Conservation (phyloP, 345 rosid species). For the Reutealis trisperma region DNA sequence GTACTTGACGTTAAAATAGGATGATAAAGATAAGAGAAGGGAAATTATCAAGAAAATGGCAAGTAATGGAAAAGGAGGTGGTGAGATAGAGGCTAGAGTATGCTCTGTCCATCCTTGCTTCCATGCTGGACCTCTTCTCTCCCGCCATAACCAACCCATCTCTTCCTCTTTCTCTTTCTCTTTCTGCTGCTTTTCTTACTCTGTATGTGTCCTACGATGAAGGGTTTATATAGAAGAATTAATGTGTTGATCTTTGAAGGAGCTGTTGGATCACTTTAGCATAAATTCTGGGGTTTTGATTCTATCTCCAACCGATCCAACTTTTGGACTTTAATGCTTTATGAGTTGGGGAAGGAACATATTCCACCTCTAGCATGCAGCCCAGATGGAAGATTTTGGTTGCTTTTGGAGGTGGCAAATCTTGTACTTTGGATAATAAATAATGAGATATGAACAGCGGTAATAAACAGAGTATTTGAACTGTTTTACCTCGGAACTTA, state of each 20-base stretch:
- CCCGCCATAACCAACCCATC: conserved; percentile 60
- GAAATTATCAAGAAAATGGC: conserved; percentile 53
- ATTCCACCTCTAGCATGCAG: conserved; percentile 3
- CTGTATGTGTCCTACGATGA: neutral
- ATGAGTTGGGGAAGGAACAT: conserved; percentile 14
- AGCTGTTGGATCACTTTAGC: conserved; percentile 34
- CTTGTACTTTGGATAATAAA: too few species aligned
- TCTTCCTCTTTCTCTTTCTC: conserved; percentile 17
- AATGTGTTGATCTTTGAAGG: neutral
- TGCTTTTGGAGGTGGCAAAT: neutral
- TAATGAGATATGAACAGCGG: too few species aligned
- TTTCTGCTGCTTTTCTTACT: neutral
- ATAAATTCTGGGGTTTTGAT: conserved; percentile 41
- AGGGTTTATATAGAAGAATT: neutral
- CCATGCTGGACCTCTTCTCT: conserved; percentile 69
- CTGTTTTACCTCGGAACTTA: too few species aligned
- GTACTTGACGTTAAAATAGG: conserved; percentile 49
- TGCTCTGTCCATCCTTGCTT: conserved; percentile 62
- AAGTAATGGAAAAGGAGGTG: conserved; percentile 64
- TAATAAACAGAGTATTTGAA: too few species aligned
- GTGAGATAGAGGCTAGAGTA: conserved; percentile 48
- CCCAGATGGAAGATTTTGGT: neutral
- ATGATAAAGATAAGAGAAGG: conserved; percentile 49
- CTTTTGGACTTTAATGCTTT: conserved; percentile 21
- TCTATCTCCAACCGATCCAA: conserved; percentile 30